Percentiles rank a stretch among this genome's conserved stretches.
phyloP scores from a whole-genome alignment of 2,329 filamentous ascomycete species.

The Fusarium secorum region DNA sequence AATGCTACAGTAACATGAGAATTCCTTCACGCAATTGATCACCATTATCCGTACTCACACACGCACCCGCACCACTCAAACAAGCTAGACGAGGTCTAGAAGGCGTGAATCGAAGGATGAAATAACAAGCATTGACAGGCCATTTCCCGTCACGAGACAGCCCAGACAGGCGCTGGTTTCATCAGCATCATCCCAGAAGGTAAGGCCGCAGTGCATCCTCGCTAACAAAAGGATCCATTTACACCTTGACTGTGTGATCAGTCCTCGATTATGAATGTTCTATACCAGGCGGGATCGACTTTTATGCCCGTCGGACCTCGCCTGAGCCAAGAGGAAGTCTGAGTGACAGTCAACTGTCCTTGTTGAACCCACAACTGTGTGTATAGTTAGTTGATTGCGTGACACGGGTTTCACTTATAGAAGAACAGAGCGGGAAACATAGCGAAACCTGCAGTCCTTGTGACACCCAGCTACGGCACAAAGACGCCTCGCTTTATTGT shows the following conservation, averaged over 20 bases:
- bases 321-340: not conserved
- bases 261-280: not conserved
- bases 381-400: conserved; percentile 13
- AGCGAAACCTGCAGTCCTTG: conserved; percentile 8
- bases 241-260: not conserved
- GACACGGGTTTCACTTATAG: conserved; percentile 15
- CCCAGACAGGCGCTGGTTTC: not conserved
- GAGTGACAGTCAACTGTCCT: not conserved
- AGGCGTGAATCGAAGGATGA: not conserved
- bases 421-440: not conserved
- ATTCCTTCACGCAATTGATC: not conserved
- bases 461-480: not conserved
- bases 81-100: not conserved
- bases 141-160: conserved; percentile 2
- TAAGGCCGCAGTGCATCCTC: conserved; percentile 29
- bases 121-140: not conserved
- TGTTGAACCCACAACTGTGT: not conserved
- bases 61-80: not conserved
- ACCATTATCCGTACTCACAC: conserved; percentile 1
- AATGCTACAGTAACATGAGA: not conserved
- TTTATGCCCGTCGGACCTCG: not conserved
- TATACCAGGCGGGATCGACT: not conserved
- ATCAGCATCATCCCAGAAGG: not conserved
- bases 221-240: not conserved
- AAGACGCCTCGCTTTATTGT: not conserved